Percentiles rank a stretch among this genome's conserved stretches.
These are phyloP conservation scores for Globisporangium acanthophoron DNA, from an alignment of 352 stramenopile species.

Conservation along the genomic window DNA sequence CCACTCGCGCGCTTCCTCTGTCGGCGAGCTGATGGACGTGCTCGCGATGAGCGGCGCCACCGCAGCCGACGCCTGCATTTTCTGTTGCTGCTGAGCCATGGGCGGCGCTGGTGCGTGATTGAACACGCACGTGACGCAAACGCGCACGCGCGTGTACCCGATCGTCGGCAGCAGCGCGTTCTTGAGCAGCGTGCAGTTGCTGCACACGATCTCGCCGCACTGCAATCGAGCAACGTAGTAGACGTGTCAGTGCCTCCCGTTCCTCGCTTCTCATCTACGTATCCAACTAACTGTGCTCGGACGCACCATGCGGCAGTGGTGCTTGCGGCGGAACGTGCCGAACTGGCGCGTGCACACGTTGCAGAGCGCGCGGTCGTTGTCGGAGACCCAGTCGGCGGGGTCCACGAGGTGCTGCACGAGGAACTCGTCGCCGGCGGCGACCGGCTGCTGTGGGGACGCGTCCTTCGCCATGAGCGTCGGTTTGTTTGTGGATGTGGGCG, in stretches of 20 bases:
- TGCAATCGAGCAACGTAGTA: constrained; percentile 6
- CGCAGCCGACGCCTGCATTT: not conserved
- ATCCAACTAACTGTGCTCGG: too few species aligned
- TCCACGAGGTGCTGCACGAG: constrained; percentile 72
- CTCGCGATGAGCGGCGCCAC: not conserved
- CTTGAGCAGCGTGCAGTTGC: constrained; percentile 73
- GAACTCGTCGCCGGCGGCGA: constrained; percentile 28
- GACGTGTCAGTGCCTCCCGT: not conserved
- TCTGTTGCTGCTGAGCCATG: constrained; percentile 8
- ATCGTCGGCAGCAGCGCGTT: constrained; percentile 46
- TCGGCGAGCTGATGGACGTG: constrained; percentile 21
- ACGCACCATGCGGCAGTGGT: constrained; percentile 80
- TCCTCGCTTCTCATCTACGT: not conserved
- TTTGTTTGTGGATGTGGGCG: not conserved
- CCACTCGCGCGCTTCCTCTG: constrained; percentile 44
- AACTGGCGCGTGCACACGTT: constrained; percentile 77
- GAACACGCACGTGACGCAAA: constrained; percentile 78
- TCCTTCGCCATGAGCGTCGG: constrained; percentile 23
- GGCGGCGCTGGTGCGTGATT: constrained; percentile 22
- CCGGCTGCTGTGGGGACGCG: constrained; percentile 1
- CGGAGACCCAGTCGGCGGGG: constrained; percentile 67
- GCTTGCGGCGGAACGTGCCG: constrained; percentile 77
- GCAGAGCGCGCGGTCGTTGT: constrained; percentile 65
- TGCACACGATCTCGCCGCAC: constrained; percentile 82
- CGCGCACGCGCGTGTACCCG: constrained; percentile 57